phyloP scores from a whole-genome alignment of 371 early-diverging fungal genomes.

The Rhizopus sp. region DNA sequence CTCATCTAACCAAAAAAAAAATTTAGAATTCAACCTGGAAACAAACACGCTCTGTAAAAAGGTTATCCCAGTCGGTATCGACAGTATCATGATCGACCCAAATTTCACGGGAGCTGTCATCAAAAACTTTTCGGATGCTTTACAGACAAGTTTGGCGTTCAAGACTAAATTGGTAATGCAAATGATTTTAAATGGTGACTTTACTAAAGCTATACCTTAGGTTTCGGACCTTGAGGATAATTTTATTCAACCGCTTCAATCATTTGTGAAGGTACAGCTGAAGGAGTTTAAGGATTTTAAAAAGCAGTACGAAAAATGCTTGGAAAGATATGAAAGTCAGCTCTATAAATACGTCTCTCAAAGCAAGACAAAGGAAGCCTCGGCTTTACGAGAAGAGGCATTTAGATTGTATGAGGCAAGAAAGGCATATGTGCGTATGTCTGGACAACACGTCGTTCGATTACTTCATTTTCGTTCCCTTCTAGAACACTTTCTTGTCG shows the following conservation, averaged over 20 bases:
- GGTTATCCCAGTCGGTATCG: conserved; percentile 35
- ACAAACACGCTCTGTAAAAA: conserved; percentile 32
- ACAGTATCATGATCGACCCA: conserved; percentile 46
- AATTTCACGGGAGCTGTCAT: conserved; percentile 51
- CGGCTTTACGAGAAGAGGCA: conserved; percentile 63
- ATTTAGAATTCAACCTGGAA: conserved; percentile 32
- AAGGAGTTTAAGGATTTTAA: conserved; percentile 65
- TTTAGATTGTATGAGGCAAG: conserved; percentile 62
- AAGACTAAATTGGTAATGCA: conserved; percentile 56
- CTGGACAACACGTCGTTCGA: conserved; percentile 25
- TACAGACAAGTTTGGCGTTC: conserved; percentile 57
- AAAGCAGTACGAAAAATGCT: conserved; percentile 50
- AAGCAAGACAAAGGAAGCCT: conserved; percentile 61
- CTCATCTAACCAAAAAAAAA: background rate
- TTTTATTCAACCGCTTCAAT: conserved; percentile 60
- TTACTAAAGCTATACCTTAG: conserved; percentile 35
- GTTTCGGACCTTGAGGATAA: conserved; percentile 62
- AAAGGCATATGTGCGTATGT: conserved; percentile 58
- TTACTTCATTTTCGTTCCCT: conserved; percentile 30
- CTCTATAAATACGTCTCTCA: conserved; percentile 53
- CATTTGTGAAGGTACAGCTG: conserved; percentile 64
- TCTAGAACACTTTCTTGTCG: conserved; percentile 28
- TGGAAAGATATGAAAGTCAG: conserved; percentile 64
- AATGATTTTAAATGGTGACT: conserved; percentile 30
- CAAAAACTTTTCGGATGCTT: conserved; percentile 53